Evolutionary conservation across 2,329 filamentous ascomycete genomes (phyloP).

Genomic region (Diaporthe vexans): DNA sequence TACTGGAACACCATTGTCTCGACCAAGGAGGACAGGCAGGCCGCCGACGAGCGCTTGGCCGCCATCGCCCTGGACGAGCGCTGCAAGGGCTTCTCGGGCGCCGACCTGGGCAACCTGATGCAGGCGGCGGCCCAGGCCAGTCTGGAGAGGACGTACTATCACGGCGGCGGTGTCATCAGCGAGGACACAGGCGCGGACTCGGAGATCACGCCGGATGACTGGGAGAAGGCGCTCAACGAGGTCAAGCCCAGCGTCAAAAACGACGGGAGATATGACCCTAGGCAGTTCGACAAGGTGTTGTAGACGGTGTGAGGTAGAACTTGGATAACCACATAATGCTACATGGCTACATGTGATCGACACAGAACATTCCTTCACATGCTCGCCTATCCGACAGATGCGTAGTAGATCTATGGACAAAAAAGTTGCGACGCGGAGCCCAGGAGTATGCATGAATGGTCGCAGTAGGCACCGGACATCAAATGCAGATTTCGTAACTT

Average conservation of each 20-base stretch:
- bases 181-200: constrained; percentile 47
- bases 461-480: not conserved
- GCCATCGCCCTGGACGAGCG: constrained; percentile 74
- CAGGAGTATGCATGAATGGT: not conserved
- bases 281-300: constrained; percentile 37
- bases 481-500: not conserved
- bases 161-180: constrained; percentile 38
- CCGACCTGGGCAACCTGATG: constrained; percentile 71
- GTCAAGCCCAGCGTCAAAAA: constrained; percentile 66
- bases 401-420: not conserved
- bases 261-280: constrained; percentile 56
- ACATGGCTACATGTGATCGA: not conserved
- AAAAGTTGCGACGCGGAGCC: no score
- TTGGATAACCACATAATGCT: not conserved
- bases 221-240: constrained; percentile 65
- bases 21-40: constrained; percentile 51
- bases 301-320: not conserved
- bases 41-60: constrained; percentile 58
- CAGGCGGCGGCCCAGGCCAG: constrained; percentile 56
- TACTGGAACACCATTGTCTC: constrained; percentile 67
- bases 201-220: constrained; percentile 59
- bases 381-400: not conserved
- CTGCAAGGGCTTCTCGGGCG: constrained; percentile 83
- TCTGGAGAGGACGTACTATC: constrained; percentile 49
- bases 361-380: not conserved